Percentiles rank a stretch among this genome's conserved stretches.
Conservation (phyloP, 75 land plant genomes). For the Adiantum capillusveneris region DNA sequence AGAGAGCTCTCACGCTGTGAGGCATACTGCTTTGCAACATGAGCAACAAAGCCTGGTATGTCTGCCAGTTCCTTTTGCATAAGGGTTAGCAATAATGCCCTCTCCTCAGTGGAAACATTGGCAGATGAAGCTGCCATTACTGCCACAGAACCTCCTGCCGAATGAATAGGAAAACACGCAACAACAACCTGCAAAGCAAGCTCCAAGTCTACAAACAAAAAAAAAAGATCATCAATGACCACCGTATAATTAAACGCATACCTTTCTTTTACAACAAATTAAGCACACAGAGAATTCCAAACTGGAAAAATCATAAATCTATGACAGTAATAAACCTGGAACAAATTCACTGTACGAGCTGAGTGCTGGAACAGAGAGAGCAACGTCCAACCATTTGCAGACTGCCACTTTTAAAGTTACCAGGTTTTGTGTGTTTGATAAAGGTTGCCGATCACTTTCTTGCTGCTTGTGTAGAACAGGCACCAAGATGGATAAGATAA, state of each 20-base stretch:
- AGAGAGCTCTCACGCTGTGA: constrained; percentile 13
- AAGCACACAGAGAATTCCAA: neutral
- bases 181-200: constrained; percentile 63
- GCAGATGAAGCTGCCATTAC: constrained; percentile 32
- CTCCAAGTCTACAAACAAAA: constrained; percentile 38
- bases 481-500: constrained; percentile 42
- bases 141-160: constrained; percentile 26
- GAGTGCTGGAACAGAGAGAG: constrained; percentile 41
- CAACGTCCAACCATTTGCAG: constrained; percentile 48
- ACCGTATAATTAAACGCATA: neutral
- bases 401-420: constrained; percentile 17
- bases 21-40: constrained; percentile 14
- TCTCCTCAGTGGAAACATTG: constrained; percentile 31
- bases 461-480: constrained; percentile 21
- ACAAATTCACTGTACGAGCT: neutral
- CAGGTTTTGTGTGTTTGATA: constrained; percentile 6
- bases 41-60: constrained; percentile 7
- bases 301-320: neutral
- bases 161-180: constrained; percentile 69
- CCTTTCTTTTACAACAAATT: neutral
- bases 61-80: constrained; percentile 43
- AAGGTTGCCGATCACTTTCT: constrained; percentile 4
- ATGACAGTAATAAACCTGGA: neutral
- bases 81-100: constrained; percentile 40
- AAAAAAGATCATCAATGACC: neutral